A percentile compares a stretch with the other conserved stretches of the same genome.
phyloP scores from a whole-genome alignment of 495 filamentous ascomycete genomes.

The Parachaetomium inaequale region DNA sequence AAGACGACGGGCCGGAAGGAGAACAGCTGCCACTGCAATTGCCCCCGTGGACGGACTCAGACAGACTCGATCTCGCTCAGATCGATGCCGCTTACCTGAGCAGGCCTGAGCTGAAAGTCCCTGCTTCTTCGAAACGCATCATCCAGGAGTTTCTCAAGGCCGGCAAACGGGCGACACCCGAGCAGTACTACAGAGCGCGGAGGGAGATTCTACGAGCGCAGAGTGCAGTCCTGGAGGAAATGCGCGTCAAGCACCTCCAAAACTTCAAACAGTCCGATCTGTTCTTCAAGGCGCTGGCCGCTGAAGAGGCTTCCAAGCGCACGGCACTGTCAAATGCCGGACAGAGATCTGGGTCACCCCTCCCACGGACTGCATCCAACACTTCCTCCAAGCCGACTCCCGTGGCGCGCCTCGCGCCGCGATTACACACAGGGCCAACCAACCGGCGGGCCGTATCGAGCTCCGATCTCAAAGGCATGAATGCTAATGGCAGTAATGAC shows the following conservation, averaged over 20 bases:
- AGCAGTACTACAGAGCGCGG: conserved; percentile 80
- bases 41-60: conserved; percentile 73
- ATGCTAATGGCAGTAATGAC: conserved; percentile 31
- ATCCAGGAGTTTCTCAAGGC: conserved; percentile 77
- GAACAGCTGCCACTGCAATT: conserved; percentile 58
- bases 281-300: conserved; percentile 91
- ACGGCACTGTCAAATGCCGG: conserved; percentile 22
- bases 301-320: conserved; percentile 68
- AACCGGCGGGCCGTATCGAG: conserved; percentile 44
- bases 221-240: conserved; percentile 73
- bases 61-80: conserved; percentile 80
- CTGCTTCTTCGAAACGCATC: conserved; percentile 59
- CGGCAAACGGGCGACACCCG: conserved; percentile 66
- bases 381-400: conserved; percentile 39
- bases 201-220: conserved; percentile 79
- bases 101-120: conserved; percentile 73
- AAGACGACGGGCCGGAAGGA: conserved; percentile 76
- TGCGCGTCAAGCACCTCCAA: conserved; percentile 73
- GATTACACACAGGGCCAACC: conserved; percentile 28
- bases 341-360: conserved; percentile 31
- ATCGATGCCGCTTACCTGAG: conserved; percentile 88
- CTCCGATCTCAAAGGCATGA: conserved; percentile 38
- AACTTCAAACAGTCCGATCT: conserved; percentile 88
- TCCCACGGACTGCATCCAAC: conserved; percentile 34
- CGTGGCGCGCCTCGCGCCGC: conserved; percentile 38